Conservation (phyloP, 805 yeast genomes). For the Komagataella mondaviorum region DNA sequence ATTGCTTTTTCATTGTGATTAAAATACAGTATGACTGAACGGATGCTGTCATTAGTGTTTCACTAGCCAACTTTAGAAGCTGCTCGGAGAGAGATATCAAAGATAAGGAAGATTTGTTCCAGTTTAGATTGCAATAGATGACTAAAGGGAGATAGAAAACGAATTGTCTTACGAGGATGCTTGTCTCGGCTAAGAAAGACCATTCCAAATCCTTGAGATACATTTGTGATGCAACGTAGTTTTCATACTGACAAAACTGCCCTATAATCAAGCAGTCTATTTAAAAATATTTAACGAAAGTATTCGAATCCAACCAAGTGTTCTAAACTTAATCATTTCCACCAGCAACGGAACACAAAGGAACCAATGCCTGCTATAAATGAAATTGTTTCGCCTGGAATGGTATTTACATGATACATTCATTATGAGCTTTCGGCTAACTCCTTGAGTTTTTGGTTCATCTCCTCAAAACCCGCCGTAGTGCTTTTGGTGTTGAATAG, state of each 20-base stretch:
- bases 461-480: not conserved
- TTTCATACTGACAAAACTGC: not conserved
- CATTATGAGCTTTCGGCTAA: not conserved
- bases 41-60: not conserved
- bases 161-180: too few species aligned
- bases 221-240: too few species aligned
- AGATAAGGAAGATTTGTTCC: too few species aligned
- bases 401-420: too few species aligned
- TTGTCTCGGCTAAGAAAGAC: too few species aligned
- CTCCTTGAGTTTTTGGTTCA: not conserved
- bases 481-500: not conserved
- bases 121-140: too few species aligned
- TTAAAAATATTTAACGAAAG: not conserved
- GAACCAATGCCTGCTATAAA: not conserved
- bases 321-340: not conserved
- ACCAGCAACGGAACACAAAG: not conserved
- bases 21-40: not conserved
- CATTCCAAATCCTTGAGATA: too few species aligned
- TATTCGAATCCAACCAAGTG: not conserved
- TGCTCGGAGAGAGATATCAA: too few species aligned
- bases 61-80: too few species aligned
- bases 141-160: too few species aligned
- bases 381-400: not conserved
- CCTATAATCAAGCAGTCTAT: not conserved
- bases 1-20: not conserved